Conservation (phyloP, 805 yeast genomes). For the Cyberlindnera xishuangbannaensis region DNA sequence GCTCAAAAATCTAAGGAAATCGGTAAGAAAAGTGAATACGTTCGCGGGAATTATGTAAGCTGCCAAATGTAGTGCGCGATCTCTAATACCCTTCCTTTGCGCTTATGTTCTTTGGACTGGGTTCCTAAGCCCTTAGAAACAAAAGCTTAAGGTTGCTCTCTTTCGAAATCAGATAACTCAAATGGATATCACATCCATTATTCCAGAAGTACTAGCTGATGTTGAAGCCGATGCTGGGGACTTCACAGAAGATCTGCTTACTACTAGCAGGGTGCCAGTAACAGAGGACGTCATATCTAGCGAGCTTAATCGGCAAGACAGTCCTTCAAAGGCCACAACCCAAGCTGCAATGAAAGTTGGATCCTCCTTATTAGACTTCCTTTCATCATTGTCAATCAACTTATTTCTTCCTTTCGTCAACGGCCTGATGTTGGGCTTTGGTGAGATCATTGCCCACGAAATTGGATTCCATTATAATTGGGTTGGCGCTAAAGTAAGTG, state of each 20-base stretch:
- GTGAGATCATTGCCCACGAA: conserved; percentile 92
- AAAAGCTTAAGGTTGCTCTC: too few species aligned
- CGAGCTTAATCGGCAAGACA: too few species aligned
- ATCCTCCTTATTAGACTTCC: too few species aligned
- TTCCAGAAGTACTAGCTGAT: conserved; percentile 3
- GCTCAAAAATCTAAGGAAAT: too few species aligned
- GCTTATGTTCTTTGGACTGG: too few species aligned
- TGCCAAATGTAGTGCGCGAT: too few species aligned
- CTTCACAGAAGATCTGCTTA: conserved; percentile 1
- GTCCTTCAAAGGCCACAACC: too few species aligned
- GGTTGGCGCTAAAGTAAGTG: conserved; percentile 58
- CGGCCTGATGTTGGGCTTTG: conserved; percentile 94
- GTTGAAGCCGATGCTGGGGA: conserved; percentile 4
- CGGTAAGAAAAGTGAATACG: too few species aligned
- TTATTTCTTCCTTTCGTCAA: conserved; percentile 81
- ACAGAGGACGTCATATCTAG: not conserved
- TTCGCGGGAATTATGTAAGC: too few species aligned
- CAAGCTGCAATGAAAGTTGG: too few species aligned
- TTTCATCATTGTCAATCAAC: conserved; percentile 54
- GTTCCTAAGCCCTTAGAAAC: too few species aligned
- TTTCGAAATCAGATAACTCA: not conserved
- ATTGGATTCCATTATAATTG: conserved; percentile 76
- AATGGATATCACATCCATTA: conserved; percentile 4
- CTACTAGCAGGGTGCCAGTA: conserved; percentile 1
- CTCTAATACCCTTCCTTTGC: too few species aligned